These are phyloP conservation scores for Fomitopsis pulvina DNA, from an alignment of 768 basidiomycete genomes.

Conservation along the genomic window DNA sequence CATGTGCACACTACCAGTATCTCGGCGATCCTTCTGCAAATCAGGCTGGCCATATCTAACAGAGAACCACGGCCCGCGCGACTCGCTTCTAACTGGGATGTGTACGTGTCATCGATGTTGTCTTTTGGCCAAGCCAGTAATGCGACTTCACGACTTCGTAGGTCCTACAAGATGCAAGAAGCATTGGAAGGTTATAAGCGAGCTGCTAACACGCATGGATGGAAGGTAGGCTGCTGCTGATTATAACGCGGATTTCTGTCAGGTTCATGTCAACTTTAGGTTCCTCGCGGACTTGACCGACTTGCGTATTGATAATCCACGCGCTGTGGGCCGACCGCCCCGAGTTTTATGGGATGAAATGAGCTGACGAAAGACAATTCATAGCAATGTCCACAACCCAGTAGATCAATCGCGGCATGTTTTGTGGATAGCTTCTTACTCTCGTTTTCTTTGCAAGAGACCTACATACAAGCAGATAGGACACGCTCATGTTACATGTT, in stretches of 20 bases:
- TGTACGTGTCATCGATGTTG: constrained; percentile 19
- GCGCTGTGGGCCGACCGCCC: too few relatives aligned
- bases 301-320: constrained; percentile 1
- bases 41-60: constrained; percentile 64
- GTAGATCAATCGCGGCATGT: too few relatives aligned
- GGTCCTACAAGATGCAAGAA: constrained; percentile 45
- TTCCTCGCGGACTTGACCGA: background rate
- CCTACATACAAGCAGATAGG: too few relatives aligned
- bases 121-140: background rate
- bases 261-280: background rate
- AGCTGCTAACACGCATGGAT: constrained; percentile 58
- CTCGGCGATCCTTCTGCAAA: constrained; percentile 48
- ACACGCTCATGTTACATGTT: too few relatives aligned
- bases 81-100: constrained; percentile 44
- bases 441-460: too few relatives aligned
- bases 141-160: constrained; percentile 6
- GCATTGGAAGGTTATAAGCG: constrained; percentile 58
- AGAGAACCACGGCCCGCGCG: constrained; percentile 59
- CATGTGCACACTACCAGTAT: constrained; percentile 21
- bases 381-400: too few relatives aligned
- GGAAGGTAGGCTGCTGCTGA: constrained; percentile 45
- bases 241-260: too few relatives aligned
- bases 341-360: too few relatives aligned
- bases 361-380: too few relatives aligned
- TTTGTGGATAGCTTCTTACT: too few relatives aligned